Evolutionary conservation across 2,329 filamentous ascomycete genomes (phyloP), one percentile per base, ranked within the genome.

Genomic region (Sarocladiaceae sp.): DNA sequence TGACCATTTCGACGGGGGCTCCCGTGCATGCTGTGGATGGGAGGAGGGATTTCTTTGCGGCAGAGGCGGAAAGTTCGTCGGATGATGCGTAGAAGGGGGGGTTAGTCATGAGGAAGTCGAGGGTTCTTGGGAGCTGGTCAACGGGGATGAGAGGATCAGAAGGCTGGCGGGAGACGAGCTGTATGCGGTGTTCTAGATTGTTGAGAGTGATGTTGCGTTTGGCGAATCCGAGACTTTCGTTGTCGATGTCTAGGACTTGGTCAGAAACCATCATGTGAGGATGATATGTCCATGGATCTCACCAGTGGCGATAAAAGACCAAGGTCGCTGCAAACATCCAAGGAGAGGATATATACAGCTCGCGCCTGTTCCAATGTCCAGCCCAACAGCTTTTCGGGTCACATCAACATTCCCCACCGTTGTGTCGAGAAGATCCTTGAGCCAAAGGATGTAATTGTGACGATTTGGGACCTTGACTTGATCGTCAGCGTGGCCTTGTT

Each of bases 91-190:
- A 97, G 66, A 98, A 98, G 0, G 93, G 93, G 0, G 93, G 93
- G 53, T 98, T 98, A 51, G 85, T 91, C 81, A 97, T 94, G 47
- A 79, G 81, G 59, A 97, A 96, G 58, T 91, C 83, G 33, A 95
- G 70, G 16, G 34, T 39, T 24, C 20, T 3, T 15, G 31, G 29
- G 11, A 33, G 31, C 12, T 24, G 32, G 31, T 80, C 68, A 0
- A 88, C 58, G 0, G 85, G 82, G 5, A 97, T 72, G 2, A 96
- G 65, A 0, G 67, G 54, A 27, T 74, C 76, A 0, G 66, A 58
- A 0, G 67, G 53, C 0, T 66, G 61, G 1, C 80, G 80, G 32
- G 73, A 60, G 0, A 88, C 55, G 1, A 95, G 58, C 3, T 63
- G 77, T 46, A 95, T 84, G 0, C 85, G 75, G 6, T 69, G 61